A percentile compares a stretch with the other conserved stretches of the same genome.
Evolutionary conservation across 257 asterid genomes (phyloP).

Genomic region (Parsonsia alboflavescens): DNA sequence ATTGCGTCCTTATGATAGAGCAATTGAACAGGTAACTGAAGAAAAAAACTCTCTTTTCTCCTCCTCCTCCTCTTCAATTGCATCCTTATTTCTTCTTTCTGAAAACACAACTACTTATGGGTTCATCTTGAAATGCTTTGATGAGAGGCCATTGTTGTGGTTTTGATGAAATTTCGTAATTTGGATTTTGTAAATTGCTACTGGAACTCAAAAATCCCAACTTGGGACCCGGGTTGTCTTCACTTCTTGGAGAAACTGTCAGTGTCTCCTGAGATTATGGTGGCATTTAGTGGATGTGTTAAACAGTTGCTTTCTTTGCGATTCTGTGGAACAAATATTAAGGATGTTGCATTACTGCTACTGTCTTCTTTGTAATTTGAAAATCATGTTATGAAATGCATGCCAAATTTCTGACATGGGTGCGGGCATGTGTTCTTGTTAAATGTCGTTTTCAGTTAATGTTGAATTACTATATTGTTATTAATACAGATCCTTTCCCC

Average conservation of each 20-base stretch:
- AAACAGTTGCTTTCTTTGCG: constrained; percentile 1
- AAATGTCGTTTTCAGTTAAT: background rate
- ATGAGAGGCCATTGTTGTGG: background rate
- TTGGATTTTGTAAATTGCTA: background rate
- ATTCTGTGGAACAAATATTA: background rate
- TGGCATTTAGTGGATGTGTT: background rate
- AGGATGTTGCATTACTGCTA: background rate
- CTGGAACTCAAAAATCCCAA: background rate
- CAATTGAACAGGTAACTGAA: constrained; percentile 32
- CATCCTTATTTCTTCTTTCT: background rate
- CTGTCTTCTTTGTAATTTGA: background rate
- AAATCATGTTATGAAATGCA: background rate
- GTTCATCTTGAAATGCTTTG: background rate
- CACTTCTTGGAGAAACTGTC: background rate
- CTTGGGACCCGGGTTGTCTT: constrained; percentile 5
- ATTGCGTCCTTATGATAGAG: constrained; percentile 30
- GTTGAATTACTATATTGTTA: background rate
- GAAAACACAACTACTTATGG: background rate
- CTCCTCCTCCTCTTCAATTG: background rate
- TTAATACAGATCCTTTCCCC: background rate
- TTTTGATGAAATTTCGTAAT: background rate
- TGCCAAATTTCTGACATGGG: background rate
- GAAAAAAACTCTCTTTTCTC: background rate
- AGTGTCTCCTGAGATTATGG: constrained; percentile 5
- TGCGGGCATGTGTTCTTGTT: background rate